Evolutionary conservation across 441 rosid genomes (phyloP).

Genomic region (Capsella rubella): DNA sequence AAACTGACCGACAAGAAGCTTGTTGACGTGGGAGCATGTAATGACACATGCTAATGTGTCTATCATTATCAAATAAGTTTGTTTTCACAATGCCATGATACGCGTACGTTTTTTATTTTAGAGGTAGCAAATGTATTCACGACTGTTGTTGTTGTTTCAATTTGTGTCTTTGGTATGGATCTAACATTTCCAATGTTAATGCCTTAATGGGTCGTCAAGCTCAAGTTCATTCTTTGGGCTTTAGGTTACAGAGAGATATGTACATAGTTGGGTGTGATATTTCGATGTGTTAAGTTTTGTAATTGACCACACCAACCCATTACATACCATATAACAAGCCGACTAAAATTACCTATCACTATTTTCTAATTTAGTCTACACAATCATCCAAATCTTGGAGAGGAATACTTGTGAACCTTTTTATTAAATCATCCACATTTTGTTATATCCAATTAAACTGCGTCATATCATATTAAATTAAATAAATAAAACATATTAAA

Average conservation of each 20-base stretch:
- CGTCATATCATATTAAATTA: too few species aligned
- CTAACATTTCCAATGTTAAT: background rate
- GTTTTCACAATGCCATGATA: background rate
- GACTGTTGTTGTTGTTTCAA: background rate
- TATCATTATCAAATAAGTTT: conserved; percentile 24
- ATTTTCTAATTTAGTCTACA: too few species aligned
- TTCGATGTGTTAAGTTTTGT: background rate
- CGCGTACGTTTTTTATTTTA: background rate
- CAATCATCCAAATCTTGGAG: too few species aligned
- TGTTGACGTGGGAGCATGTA: conserved; percentile 39
- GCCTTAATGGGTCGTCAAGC: background rate
- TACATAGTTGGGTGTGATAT: background rate
- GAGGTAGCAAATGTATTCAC: conserved; percentile 31
- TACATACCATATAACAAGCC: too few species aligned
- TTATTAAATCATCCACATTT: too few species aligned
- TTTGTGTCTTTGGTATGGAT: conserved; percentile 27
- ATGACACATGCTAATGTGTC: conserved; percentile 29
- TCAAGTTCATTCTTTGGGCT: background rate
- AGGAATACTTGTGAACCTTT: too few species aligned
- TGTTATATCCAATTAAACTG: too few species aligned
- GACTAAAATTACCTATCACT: too few species aligned
- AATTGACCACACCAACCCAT: too few species aligned
- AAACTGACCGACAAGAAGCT: conserved; percentile 39
- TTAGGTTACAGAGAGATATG: conserved; percentile 2
- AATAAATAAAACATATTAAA: too few species aligned